Conservation (phyloP, 768 basidiomycete species). For the Tylopilus cervinicoccineus region DNA sequence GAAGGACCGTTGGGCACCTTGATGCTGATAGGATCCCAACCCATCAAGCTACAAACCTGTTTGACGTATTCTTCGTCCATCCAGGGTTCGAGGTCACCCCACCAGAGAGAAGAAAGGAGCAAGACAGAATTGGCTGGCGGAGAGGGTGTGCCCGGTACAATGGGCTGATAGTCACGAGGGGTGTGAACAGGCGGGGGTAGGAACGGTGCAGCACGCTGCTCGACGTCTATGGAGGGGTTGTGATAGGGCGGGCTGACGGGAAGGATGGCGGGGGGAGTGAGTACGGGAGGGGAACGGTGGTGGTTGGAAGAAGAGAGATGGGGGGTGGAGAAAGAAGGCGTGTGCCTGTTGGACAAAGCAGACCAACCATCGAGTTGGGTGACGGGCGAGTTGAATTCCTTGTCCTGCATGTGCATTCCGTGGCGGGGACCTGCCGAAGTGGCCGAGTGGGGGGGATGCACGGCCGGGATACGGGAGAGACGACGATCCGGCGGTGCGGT, state of each 20-base stretch:
- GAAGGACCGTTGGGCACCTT: slow-evolving; percentile 64
- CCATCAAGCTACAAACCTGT: slow-evolving; percentile 82
- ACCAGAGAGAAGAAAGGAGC: slow-evolving; percentile 68
- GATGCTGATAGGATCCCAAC: slow-evolving; percentile 76
- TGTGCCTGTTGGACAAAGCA: slow-evolving; percentile 33
- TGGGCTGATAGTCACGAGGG: slow-evolving; percentile 15
- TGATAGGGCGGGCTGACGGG: slow-evolving; percentile 17
- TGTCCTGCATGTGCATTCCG: slow-evolving; percentile 35
- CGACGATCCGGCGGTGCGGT: slow-evolving; percentile 22
- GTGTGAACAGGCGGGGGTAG: slow-evolving; percentile 17
- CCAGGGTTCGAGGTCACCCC: slow-evolving; percentile 91
- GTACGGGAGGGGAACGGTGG: slow-evolving; percentile 38
- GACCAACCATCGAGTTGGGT: slow-evolving; percentile 29
- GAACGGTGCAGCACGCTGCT: slow-evolving; percentile 14
- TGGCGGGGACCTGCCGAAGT: slow-evolving; percentile 32
- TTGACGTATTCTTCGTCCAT: slow-evolving; percentile 96
- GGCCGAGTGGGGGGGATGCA: slow-evolving; percentile 16
- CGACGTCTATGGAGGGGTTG: slow-evolving; percentile 18
- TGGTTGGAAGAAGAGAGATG: slow-evolving; percentile 42
- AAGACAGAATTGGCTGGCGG: slow-evolving; percentile 27
- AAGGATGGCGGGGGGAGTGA: slow-evolving; percentile 20
- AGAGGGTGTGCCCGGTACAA: slow-evolving; percentile 14
- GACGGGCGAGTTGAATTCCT: slow-evolving; percentile 31
- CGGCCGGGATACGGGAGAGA: slow-evolving; percentile 12
- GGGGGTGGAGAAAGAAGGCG: slow-evolving; percentile 20